Percentiles rank a stretch among this genome's conserved stretches.
phyloP scores from a whole-genome alignment of 2,329 filamentous ascomycete species.

The Fusarium hostae region DNA sequence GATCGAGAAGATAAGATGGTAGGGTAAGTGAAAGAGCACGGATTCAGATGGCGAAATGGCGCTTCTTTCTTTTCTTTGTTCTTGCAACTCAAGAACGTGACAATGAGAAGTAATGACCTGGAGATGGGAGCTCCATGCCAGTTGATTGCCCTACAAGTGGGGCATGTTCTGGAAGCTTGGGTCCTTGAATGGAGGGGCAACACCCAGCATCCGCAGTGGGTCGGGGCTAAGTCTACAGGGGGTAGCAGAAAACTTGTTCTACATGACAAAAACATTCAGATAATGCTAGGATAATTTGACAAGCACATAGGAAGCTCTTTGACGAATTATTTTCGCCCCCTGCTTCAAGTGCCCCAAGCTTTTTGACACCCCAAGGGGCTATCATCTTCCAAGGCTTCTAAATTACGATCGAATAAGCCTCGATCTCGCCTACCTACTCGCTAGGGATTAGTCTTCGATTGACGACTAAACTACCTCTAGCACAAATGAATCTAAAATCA shows the following conservation, averaged over 20 bases:
- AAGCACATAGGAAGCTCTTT: too few species aligned
- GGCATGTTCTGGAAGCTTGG: constrained; percentile 7
- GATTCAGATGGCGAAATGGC: background rate
- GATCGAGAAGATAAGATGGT: background rate
- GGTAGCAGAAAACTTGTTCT: background rate
- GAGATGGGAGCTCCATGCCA: background rate
- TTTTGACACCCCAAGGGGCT: background rate
- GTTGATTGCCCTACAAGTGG: constrained; percentile 2
- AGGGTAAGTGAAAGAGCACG: background rate
- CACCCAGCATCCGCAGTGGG: background rate
- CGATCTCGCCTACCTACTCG: background rate
- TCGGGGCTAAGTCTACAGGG: background rate
- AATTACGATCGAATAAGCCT: background rate
- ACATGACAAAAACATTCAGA: background rate
- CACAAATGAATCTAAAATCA: background rate
- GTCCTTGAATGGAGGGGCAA: constrained; percentile 2
- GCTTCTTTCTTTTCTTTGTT: constrained; percentile 12
- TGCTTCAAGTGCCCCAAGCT: too few species aligned
- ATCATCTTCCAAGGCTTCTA: background rate
- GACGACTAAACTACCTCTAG: background rate
- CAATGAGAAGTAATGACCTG: background rate
- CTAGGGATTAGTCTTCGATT: constrained; percentile 4
- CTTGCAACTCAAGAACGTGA: background rate
- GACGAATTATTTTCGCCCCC: background rate
- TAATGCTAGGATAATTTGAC: too few species aligned